phyloP scores from a whole-genome alignment of 2,329 filamentous ascomycete genomes.

The Penicillium aurantiogriseum region DNA sequence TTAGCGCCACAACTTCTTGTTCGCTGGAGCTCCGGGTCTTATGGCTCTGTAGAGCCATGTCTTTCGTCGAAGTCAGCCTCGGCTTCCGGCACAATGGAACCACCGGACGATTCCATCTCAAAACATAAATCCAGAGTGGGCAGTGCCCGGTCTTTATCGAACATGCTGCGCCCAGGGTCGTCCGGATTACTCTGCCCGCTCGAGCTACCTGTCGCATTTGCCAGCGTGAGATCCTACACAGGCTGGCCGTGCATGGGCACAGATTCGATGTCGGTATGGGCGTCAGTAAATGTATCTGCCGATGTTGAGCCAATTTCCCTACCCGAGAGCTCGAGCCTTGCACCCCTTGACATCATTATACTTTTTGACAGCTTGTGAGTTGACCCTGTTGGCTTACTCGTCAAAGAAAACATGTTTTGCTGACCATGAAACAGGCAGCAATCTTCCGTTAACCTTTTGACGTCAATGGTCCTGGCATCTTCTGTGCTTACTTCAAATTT shows the following conservation, averaged over 20 bases:
- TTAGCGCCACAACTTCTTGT: conserved; percentile 11
- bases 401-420: not conserved
- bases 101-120: not conserved
- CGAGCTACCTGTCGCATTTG: conserved; percentile 22
- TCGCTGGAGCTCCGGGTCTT: conserved; percentile 28
- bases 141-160: not conserved
- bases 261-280: conserved; percentile 18
- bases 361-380: conserved; percentile 39
- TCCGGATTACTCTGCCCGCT: conserved; percentile 14
- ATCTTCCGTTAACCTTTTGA: conserved; percentile 18
- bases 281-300: conserved; percentile 27
- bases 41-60: conserved; percentile 5
- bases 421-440: conserved; percentile 15
- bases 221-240: conserved; percentile 19
- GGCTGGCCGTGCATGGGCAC: conserved; percentile 13
- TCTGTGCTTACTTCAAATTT: conserved; percentile 26
- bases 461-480: conserved; percentile 23
- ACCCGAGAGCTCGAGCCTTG: conserved; percentile 14
- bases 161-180: not conserved
- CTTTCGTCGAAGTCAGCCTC: conserved; percentile 1
- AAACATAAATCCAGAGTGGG: not conserved
- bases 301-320: conserved; percentile 24
- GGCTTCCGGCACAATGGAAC: not conserved
- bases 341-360: conserved; percentile 38
- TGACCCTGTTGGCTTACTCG: not conserved